Evolutionary conservation across 306 rosid species (phyloP).

Genomic region (Dalbergia oliveri): DNA sequence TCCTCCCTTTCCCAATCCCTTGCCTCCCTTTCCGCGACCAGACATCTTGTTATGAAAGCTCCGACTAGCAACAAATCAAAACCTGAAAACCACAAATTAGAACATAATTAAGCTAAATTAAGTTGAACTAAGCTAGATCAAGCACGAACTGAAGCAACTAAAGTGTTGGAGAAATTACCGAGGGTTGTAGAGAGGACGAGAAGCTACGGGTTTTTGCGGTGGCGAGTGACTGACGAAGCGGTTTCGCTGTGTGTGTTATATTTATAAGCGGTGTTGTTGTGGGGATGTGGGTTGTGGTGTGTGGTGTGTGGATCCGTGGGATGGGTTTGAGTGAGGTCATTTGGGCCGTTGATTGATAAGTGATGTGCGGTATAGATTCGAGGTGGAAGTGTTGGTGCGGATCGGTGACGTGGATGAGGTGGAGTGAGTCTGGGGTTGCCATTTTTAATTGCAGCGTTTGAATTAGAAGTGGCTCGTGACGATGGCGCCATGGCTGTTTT

Average conservation of each 20-base stretch:
- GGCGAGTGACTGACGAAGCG: not conserved
- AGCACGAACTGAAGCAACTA: not conserved
- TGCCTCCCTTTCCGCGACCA: constrained; percentile 87
- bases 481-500: constrained; percentile 14
- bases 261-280: constrained; percentile 35
- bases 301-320: constrained; percentile 34
- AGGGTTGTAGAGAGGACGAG: not conserved
- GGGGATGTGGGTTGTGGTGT: not conserved
- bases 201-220: not conserved
- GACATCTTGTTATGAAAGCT: constrained; percentile 50
- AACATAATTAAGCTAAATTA: too few relatives aligned
- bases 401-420: constrained; percentile 60
- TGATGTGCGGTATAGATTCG: constrained; percentile 36
- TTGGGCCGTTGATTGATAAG: constrained; percentile 38
- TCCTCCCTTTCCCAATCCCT: constrained; percentile 86
- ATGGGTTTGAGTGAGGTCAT: not conserved
- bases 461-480: not conserved
- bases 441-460: too few relatives aligned
- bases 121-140: not conserved
- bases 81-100: not conserved
- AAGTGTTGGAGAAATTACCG: not conserved
- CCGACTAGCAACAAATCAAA: not conserved
- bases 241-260: not conserved
- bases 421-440: not conserved
- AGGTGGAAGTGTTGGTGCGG: not conserved